A percentile compares a stretch with the other conserved stretches of the same genome.
These are phyloP conservation scores for Martiniozyma asiatica DNA, from an alignment of 1,139 yeast genomes.

Conservation along the genomic window DNA sequence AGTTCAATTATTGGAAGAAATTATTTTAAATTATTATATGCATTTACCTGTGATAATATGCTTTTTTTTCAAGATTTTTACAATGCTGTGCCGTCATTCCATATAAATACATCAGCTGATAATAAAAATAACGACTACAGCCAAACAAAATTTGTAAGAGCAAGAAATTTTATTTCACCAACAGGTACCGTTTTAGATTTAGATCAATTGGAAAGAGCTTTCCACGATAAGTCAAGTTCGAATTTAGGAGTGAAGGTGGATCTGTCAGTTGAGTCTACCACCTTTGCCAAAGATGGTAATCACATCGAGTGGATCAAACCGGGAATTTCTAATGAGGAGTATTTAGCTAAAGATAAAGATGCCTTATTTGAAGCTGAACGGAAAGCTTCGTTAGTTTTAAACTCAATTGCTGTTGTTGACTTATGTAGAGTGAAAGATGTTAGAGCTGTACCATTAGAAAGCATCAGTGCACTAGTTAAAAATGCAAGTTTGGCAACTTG, in stretches of 20 bases:
- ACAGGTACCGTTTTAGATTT: conserved; percentile 18
- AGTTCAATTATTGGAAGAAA: conserved; percentile 27
- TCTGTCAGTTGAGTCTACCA: conserved; percentile 9
- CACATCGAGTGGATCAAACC: conserved; percentile 53
- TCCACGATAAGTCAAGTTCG: conserved; percentile 24
- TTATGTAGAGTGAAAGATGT: conserved; percentile 36
- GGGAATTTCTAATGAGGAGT: conserved; percentile 26
- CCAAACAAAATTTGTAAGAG: too few species aligned
- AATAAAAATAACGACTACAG: too few species aligned
- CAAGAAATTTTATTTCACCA: conserved; percentile 21
- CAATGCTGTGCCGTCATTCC: conserved; percentile 50
- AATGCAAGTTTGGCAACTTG: conserved; percentile 33
- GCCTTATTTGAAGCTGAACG: conserved; percentile 59
- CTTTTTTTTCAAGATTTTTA: conserved; percentile 47
- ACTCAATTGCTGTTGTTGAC: conserved; percentile 54
- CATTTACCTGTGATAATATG: conserved; percentile 49
- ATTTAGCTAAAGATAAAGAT: conserved; percentile 36
- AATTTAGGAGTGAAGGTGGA: too few species aligned
- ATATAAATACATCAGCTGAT: too few species aligned
- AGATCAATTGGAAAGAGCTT: conserved; percentile 13
- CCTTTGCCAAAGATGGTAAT: conserved; percentile 28
- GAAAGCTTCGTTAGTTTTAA: conserved; percentile 40
- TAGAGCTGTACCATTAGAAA: conserved; percentile 20
- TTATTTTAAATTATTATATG: conserved; percentile 46
- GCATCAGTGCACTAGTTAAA: conserved; percentile 25